Evolutionary conservation across 2,329 filamentous ascomycete species (phyloP).

Genomic region (Chalara sp.): DNA sequence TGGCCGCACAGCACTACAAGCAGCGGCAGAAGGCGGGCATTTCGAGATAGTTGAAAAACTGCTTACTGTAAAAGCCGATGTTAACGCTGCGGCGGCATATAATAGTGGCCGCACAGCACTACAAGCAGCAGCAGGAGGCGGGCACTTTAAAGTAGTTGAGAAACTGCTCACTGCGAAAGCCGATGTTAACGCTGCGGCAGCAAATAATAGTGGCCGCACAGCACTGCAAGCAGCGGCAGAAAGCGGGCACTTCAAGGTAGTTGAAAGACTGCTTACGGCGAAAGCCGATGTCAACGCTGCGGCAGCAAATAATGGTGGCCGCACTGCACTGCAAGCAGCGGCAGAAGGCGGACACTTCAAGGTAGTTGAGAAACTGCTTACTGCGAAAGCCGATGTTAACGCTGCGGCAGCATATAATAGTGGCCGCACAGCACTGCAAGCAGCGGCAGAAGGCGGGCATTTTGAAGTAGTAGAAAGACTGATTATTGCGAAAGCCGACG

Average conservation of each 20-base stretch:
- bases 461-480: constrained; percentile 1
- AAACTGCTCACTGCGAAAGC: not conserved
- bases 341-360: not conserved
- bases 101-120: not conserved
- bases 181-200: not conserved
- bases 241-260: not conserved
- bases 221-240: not conserved
- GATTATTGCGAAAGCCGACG: not conserved
- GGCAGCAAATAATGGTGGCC: not conserved
- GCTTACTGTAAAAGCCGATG: not conserved
- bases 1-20: not conserved
- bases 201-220: not conserved
- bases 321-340: not conserved
- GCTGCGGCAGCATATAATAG: not conserved
- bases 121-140: not conserved
- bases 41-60: not conserved
- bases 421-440: not conserved
- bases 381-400: not conserved
- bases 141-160: not conserved
- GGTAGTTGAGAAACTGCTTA: not conserved
- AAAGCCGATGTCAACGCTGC: not conserved
- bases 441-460: not conserved
- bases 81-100: not conserved
- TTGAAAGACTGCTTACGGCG: not conserved
- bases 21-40: not conserved